Conservation (phyloP, 2,329 filamentous ascomycete species). For the Tolypocladium ovalisporum region DNA sequence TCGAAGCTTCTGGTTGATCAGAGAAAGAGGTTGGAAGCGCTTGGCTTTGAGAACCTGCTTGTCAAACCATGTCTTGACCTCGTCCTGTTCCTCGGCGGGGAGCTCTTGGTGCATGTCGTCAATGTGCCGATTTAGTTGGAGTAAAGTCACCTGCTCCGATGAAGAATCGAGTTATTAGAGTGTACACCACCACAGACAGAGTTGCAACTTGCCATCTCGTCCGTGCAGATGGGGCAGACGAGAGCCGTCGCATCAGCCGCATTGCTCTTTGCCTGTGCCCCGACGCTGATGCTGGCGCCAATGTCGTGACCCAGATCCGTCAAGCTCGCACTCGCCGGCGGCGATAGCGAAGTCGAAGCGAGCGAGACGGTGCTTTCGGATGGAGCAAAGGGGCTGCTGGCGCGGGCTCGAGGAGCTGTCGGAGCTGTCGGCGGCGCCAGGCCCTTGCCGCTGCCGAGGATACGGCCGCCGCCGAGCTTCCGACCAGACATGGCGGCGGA, state of each 20-base stretch:
- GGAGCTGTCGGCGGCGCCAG: constrained; percentile 53
- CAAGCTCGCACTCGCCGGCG: constrained; percentile 46
- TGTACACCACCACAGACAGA: too few species aligned
- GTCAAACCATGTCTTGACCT: constrained; percentile 96
- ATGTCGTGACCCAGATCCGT: constrained; percentile 69
- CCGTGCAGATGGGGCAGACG: constrained; percentile 93
- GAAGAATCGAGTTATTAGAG: neutral
- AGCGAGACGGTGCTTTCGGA: constrained; percentile 68
- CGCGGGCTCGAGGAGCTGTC: constrained; percentile 30
- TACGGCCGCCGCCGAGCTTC: constrained; percentile 84
- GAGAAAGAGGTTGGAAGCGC: constrained; percentile 79
- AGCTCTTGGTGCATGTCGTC: constrained; percentile 87
- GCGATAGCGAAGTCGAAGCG: constrained; percentile 60
- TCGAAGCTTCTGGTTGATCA: constrained; percentile 88
- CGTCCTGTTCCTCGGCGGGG: constrained; percentile 78
- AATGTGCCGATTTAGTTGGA: constrained; percentile 79
- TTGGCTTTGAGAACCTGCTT: constrained; percentile 89
- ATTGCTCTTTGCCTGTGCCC: constrained; percentile 40
- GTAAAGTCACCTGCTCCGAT: constrained; percentile 60
- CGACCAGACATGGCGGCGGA: constrained; percentile 58
- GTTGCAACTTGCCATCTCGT: constrained; percentile 72
- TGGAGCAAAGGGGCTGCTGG: constrained; percentile 38
- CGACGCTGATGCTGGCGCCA: constrained; percentile 66
- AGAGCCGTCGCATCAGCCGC: constrained; percentile 46
- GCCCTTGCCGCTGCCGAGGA: constrained; percentile 77